These are phyloP conservation scores for Plasmodiophora brassicae DNA, from an alignment of 208 protist genomes.

Conservation along the genomic window DNA sequence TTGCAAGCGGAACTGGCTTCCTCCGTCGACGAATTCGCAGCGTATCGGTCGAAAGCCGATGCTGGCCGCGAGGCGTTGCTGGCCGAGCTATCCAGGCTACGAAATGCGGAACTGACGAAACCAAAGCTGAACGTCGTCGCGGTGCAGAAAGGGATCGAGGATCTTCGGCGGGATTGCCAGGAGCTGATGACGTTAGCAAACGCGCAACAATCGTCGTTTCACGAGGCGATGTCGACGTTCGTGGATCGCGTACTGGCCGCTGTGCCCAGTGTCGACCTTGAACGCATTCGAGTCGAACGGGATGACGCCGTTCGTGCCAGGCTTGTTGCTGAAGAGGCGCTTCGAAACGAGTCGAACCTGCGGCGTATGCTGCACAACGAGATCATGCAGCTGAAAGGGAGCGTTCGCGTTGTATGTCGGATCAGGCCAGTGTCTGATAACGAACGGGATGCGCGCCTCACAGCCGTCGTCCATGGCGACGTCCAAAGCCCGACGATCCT, in stretches of 20 bases:
- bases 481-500: neutral
- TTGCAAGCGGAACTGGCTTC: neutral
- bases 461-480: neutral
- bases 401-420: neutral
- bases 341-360: neutral
- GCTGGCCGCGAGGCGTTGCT: neutral
- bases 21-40: neutral
- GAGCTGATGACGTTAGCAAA: neutral
- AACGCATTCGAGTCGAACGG: too few species aligned
- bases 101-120: neutral
- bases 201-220: too few species aligned
- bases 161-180: neutral
- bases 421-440: neutral
- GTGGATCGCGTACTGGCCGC: too few species aligned
- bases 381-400: neutral
- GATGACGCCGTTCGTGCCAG: too few species aligned
- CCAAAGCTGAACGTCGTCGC: neutral
- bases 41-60: neutral
- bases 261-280: too few species aligned
- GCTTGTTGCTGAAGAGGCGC: too few species aligned
- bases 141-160: neutral
- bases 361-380: neutral
- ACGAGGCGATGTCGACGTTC: too few species aligned
- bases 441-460: neutral
- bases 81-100: neutral